Conservation (phyloP, 2,329 filamentous ascomycete species). For the Botrytis squamosa region DNA sequence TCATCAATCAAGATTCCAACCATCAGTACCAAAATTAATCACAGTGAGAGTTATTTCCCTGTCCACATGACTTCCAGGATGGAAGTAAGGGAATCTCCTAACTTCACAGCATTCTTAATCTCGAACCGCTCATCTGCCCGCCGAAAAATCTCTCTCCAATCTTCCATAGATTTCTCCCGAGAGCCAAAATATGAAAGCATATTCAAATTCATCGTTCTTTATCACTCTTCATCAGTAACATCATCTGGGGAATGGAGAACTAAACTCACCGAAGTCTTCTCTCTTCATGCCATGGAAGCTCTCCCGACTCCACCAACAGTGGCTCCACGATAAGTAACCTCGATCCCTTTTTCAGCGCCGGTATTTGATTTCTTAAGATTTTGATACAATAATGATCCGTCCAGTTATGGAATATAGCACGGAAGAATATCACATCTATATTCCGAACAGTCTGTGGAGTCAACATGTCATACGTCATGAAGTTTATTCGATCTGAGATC, state of each 20-base stretch:
- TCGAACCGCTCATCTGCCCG: conserved; percentile 10
- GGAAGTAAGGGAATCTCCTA: not conserved
- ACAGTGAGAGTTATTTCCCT: not conserved
- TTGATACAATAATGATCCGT: conserved; percentile 15
- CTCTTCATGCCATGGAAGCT: not conserved
- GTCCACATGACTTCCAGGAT: not conserved
- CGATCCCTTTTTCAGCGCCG: conserved; percentile 11
- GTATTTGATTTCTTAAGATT: conserved; percentile 14
- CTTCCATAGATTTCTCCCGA: conserved; percentile 8
- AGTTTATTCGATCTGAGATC: not conserved
- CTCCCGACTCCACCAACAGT: conserved; percentile 1
- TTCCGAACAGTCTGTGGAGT: not conserved
- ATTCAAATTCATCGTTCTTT: conserved; percentile 11
- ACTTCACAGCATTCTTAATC: not conserved
- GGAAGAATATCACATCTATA: conserved; percentile 12
- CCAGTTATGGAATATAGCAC: conserved; percentile 17
- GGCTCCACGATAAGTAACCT: conserved; percentile 10
- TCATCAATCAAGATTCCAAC: not conserved
- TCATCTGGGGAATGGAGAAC: not conserved
- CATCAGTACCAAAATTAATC: not conserved
- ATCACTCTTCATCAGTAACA: not conserved
- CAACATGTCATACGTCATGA: conserved; percentile 19
- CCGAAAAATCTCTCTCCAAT: conserved; percentile 9
- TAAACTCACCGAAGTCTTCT: conserved; percentile 3
- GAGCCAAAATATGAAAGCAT: conserved; percentile 18